Evolutionary conservation across 1,139 yeast species (phyloP).

Genomic region (Protomyces pachydermus): DNA sequence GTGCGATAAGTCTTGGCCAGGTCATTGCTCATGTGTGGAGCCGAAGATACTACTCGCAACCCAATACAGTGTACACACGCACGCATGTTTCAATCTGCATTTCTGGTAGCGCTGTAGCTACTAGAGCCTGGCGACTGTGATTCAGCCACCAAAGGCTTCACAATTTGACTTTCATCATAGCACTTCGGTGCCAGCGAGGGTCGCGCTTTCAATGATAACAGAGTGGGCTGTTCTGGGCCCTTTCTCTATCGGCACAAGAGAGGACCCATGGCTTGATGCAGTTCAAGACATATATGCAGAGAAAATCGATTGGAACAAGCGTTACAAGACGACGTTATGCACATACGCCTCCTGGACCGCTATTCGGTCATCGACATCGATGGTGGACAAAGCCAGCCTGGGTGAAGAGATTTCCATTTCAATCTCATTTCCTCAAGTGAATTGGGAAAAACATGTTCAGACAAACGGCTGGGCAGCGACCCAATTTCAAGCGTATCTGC

Average conservation of each 20-base stretch:
- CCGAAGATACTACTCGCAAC: too few species aligned
- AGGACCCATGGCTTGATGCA: constrained; percentile 13
- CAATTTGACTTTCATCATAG: too few species aligned
- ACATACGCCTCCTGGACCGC: neutral
- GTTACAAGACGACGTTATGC: neutral
- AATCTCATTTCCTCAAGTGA: neutral
- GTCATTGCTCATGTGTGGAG: too few species aligned
- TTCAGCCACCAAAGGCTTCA: too few species aligned
- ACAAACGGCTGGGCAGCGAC: constrained; percentile 5
- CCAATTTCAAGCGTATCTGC: constrained; percentile 12
- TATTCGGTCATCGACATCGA: neutral
- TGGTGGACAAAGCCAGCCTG: too few species aligned
- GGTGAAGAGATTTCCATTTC: neutral
- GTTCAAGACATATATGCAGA: neutral
- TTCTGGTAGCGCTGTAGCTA: too few species aligned
- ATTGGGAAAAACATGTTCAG: neutral
- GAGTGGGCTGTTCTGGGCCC: constrained; percentile 12
- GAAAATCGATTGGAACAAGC: neutral
- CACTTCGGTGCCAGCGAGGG: too few species aligned
- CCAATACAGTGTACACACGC: too few species aligned
- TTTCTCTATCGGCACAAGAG: constrained; percentile 12
- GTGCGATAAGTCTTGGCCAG: too few species aligned
- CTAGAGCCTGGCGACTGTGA: too few species aligned
- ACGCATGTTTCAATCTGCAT: too few species aligned
- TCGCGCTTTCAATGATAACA: neutral